These are phyloP conservation scores for Starmerella apis DNA, from an alignment of 805 yeast genomes.

Conservation along the genomic window DNA sequence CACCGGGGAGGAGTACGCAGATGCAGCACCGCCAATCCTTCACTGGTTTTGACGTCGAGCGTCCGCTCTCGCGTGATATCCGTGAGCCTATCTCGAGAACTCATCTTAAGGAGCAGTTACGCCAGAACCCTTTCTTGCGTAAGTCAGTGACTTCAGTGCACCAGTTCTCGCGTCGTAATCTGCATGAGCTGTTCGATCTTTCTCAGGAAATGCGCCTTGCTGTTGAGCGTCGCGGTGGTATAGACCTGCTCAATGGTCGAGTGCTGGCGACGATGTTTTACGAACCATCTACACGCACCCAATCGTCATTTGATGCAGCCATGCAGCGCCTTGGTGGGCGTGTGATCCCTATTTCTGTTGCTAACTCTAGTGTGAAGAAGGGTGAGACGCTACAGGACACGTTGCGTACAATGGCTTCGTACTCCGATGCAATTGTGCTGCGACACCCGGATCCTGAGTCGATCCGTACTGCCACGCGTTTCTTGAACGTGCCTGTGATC, in stretches of 20 bases:
- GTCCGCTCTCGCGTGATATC: constrained; percentile 29
- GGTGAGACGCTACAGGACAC: constrained; percentile 98
- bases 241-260: constrained; percentile 82
- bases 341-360: constrained; percentile 76
- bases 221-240: constrained; percentile 91
- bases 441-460: constrained; percentile 93
- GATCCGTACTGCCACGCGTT: constrained; percentile 89
- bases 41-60: constrained; percentile 21
- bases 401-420: constrained; percentile 84
- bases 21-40: constrained; percentile 23
- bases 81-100: constrained; percentile 42
- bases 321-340: constrained; percentile 99
- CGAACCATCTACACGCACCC: constrained; percentile 96
- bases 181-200: constrained; percentile 86
- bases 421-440: constrained; percentile 91
- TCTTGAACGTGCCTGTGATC: constrained; percentile 91
- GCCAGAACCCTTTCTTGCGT: constrained; percentile 85
- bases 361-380: constrained; percentile 88
- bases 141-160: constrained; percentile 80
- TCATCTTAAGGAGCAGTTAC: constrained; percentile 65
- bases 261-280: constrained; percentile 90
- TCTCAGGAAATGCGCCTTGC: constrained; percentile 97
- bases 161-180: constrained; percentile 75
- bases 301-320: constrained; percentile 95
- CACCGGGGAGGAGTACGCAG: constrained; percentile 32